Evolutionary conservation across 2,329 filamentous ascomycete genomes (phyloP), one percentile per base, ranked within the genome.

Genomic region (Penicillium sp.): DNA sequence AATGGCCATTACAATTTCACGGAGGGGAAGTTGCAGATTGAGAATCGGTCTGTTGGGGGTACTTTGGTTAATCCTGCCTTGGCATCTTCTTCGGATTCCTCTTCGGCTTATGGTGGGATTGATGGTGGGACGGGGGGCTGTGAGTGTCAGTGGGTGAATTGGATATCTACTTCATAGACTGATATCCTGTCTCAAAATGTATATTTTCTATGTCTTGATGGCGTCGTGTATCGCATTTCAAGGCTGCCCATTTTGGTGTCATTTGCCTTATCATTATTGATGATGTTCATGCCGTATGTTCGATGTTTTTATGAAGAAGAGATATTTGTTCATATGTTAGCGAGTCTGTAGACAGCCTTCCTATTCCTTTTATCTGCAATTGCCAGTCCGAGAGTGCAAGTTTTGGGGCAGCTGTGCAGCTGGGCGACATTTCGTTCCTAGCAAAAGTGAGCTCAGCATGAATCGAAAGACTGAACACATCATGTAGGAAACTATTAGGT

Each of bases 111-210:
- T 16, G 75, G 74, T 0, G 83, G 83, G 1, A 78, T 85, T 56
- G 85, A 87, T 72, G 85, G 85, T 1, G 85, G 85, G 1, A 79
- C 73, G 5, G 84, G 84, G 7, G 85, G 85, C 0, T 87, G 85
- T 74, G 66, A 66, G n/a, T 87, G 85, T 70, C 72, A 78, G 63
- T 87, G 84, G 83, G 76, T 79, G 68, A 86, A 86, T 70, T 86
- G 73, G 73, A 52, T 70, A 45, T 50, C 39, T 16, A 58, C 45
- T 9, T 43, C 39, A 16, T 65, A 47, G 29, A 41, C 3, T 22
- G 39, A 29, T 37, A 37, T 49, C 47, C 37, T 37, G 2, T 39
- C 31, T 26, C 2, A 8, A 49, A 49, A 37, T 39, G 13, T 21
- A 16, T 13, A 13, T 14, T n/a, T 13, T 26, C 3, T 14, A 39